Evolutionary conservation across 2,329 filamentous ascomycete genomes (phyloP), one percentile per base, ranked within the genome.

Genomic region (Alternaria atra): DNA sequence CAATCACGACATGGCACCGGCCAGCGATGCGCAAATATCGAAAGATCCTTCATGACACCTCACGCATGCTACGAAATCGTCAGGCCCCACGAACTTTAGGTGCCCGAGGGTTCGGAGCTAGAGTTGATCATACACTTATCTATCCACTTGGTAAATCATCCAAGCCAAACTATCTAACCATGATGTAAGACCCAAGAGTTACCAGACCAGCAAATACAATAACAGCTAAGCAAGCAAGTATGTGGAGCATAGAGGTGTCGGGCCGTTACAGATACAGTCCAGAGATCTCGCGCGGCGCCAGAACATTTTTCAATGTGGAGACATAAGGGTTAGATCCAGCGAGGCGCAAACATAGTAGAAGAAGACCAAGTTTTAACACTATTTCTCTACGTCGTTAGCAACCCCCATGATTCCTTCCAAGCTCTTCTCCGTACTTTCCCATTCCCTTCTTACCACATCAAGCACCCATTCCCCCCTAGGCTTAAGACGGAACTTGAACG

Each of bases 181-280:
- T 15, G 42, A 44, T 44, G 23, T 25, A 44, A 15, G 23, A 15
- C n/a, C 23, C 6, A 27, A 44, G 20, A 30, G 15, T 5, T 23
- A 1, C 29, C 15, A n/a, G 25, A 46, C 43, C 54, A 75, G 81
- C 48, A 67, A 79, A 42, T 69, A 30, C 79, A 1, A 66, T 72
- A 0, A 58, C 80, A 2, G 72, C 71, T 5, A 27, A 8, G 72
- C 70, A 0, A 73, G 48, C 57, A 81, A 7, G 65, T 67, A 0
- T 69, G 77, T n/a, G 61, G 76, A 9, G 55, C 73, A 8, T 75
- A 69, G 62, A 63, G 57, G 10, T 66, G 67, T 7, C 53, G 53
- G 2, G 66, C 65, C 1, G 64, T 75, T 23, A 37, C 65, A 2
- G 39, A 42, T 3, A 64, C 77, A 71, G 71, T 2, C 60, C 61